Evolutionary conservation across 371 early-diverging fungal genomes (phyloP), one percentile per base, ranked within the genome.

Genomic region (Gilbertella persicaria): DNA sequence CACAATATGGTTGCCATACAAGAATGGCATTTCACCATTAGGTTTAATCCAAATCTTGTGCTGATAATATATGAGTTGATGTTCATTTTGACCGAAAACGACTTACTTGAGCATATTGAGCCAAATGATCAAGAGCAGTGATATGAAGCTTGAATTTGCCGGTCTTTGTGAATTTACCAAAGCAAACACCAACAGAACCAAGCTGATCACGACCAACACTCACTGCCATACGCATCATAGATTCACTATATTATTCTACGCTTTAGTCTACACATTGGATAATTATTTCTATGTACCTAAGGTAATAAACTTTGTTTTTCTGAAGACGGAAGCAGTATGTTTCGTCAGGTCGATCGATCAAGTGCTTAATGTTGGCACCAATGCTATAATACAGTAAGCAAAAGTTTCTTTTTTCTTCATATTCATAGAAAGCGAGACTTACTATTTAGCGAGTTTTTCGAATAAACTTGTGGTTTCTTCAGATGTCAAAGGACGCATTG

Each of bases 1-100:
- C 53, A 98, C 88, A 26, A 99, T 87, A 70, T 99, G 94, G 84
- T 99, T 99, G 28, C 99, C 99, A 70, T 99, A 99, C 61, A 99
- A 67, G 81, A 92, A 98, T 19, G 98, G 94, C 99, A 98, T 99
- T 75, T 99, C 99, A 54, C 99, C 99, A 68, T 91, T 95, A 35
- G 94, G 94, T 77, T 99, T 99, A 47, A 99, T 89, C 98, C 99
- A 99, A 38, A 99, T 90, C 45, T 74, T 78, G 51, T 78, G 62
- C 77, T 71, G n/a, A n/a, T n/a, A n/a, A n/a, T n/a, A n/a, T n/a
- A n/a, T n/a, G n/a, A n/a, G n/a, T n/a, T n/a, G n/a, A n/a, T n/a
- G n/a, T n/a, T n/a, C n/a, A n/a, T n/a, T n/a, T n/a, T n/a, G n/a
- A n/a, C n/a, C n/a, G n/a, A n/a, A n/a, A n/a, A n/a, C n/a, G n/a